phyloP scores from a whole-genome alignment of 2,329 filamentous ascomycete genomes.

The Fusarium pilosicola region DNA sequence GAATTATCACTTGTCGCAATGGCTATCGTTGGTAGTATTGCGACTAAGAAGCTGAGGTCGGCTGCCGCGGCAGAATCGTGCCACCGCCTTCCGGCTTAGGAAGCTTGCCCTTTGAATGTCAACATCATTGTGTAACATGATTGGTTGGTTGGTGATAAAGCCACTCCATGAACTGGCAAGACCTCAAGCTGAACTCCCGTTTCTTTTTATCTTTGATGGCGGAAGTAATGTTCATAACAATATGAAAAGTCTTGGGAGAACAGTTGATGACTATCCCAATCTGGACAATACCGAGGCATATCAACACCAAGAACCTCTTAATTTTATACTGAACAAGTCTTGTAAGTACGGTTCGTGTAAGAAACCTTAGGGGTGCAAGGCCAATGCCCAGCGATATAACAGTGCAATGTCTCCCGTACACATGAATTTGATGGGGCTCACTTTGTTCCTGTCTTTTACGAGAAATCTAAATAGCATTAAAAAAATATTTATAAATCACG shows the following conservation, averaged over 20 bases:
- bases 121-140: conserved; percentile 22
- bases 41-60: conserved; percentile 34
- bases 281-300: neutral
- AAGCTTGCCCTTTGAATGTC: neutral
- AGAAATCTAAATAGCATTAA: neutral
- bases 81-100: conserved; percentile 43
- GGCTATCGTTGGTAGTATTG: conserved; percentile 13
- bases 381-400: too few species aligned
- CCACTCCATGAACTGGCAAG: neutral
- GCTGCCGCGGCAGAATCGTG: conserved; percentile 43
- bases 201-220: neutral
- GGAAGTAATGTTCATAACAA: neutral
- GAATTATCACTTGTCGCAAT: conserved; percentile 18
- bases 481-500: neutral
- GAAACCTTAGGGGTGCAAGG: too few species aligned
- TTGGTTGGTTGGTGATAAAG: conserved; percentile 7
- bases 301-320: neutral
- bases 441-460: neutral
- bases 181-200: neutral
- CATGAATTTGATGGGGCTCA: neutral
- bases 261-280: neutral
- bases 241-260: too few species aligned
- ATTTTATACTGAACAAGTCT: neutral
- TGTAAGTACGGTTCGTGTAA: neutral
- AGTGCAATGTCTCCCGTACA: too few species aligned